Evolutionary conservation across 306 rosid genomes (phyloP).

Genomic region (Quercus mongolica): DNA sequence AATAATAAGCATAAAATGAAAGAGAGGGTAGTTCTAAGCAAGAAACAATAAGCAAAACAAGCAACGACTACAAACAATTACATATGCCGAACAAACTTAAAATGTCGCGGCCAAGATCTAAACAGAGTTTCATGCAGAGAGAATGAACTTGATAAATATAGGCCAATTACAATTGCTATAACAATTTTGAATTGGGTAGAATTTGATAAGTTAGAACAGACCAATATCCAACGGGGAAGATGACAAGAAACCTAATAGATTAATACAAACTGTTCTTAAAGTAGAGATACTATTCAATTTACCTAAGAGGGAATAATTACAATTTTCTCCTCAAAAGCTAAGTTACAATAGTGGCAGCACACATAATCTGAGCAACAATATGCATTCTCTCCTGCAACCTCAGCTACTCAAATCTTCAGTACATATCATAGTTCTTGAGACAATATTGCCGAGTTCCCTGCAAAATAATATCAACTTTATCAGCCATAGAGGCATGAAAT

Average conservation of each 20-base stretch:
- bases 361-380: constrained; percentile 23
- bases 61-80: not conserved
- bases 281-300: constrained; percentile 27
- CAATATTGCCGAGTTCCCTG: constrained; percentile 45
- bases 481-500: not conserved
- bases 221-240: constrained; percentile 6
- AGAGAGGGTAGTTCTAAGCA: not conserved
- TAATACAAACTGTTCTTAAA: constrained; percentile 18
- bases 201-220: not conserved
- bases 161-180: not conserved
- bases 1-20: too few relatives aligned
- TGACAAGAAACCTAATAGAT: constrained; percentile 8
- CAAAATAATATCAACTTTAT: constrained; percentile 17
- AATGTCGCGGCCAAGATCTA: too few relatives aligned
- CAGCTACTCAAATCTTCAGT: constrained; percentile 9
- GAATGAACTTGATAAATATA: not conserved
- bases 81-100: too few relatives aligned
- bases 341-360: constrained; percentile 8
- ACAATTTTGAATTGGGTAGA: not conserved
- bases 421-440: constrained; percentile 23
- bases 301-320: constrained; percentile 21
- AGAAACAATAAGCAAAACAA: not conserved
- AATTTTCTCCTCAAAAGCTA: constrained; percentile 14
- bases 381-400: constrained; percentile 25
- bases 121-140: not conserved